These are phyloP conservation scores for Wickerhamiella sergipiensis DNA, from an alignment of 805 yeast genomes.

Conservation along the genomic window DNA sequence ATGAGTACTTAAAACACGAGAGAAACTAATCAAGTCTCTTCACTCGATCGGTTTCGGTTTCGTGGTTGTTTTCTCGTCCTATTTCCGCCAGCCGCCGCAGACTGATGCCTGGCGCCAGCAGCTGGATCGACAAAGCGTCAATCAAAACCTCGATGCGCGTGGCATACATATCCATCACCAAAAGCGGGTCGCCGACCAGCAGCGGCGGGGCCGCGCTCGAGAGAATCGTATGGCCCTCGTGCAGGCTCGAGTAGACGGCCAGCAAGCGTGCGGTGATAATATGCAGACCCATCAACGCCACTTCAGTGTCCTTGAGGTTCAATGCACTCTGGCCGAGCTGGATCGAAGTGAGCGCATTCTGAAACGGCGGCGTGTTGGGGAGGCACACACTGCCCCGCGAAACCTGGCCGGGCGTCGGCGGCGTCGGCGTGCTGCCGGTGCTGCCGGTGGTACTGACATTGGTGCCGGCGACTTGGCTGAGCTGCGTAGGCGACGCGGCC, in stretches of 20 bases:
- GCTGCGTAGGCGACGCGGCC: not conserved
- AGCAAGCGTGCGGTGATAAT: not conserved
- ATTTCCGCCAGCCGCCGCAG: not conserved
- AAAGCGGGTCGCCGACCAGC: not conserved
- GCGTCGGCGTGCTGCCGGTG: not conserved
- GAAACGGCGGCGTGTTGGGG: not conserved
- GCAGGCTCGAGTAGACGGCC: not conserved
- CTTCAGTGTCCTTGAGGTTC: not conserved
- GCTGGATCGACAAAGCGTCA: not conserved
- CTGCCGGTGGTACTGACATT: not conserved
- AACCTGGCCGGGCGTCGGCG: not conserved
- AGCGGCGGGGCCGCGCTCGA: not conserved
- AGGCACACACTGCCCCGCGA: not conserved
- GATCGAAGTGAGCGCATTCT: not conserved
- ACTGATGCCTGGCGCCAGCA: not conserved
- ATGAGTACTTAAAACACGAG: too few species aligned
- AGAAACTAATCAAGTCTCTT: too few species aligned
- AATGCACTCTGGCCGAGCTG: not conserved
- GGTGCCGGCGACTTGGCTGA: not conserved
- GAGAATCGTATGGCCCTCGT: not conserved
- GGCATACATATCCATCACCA: not conserved
- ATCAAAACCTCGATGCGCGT: conserved; percentile 12
- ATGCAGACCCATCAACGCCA: not conserved
- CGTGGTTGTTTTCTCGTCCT: not conserved
- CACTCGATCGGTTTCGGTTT: not conserved